Evolutionary conservation across 2,329 filamentous ascomycete species (phyloP), one percentile per base, ranked within the genome.

Genomic region (Claviceps purpurea): DNA sequence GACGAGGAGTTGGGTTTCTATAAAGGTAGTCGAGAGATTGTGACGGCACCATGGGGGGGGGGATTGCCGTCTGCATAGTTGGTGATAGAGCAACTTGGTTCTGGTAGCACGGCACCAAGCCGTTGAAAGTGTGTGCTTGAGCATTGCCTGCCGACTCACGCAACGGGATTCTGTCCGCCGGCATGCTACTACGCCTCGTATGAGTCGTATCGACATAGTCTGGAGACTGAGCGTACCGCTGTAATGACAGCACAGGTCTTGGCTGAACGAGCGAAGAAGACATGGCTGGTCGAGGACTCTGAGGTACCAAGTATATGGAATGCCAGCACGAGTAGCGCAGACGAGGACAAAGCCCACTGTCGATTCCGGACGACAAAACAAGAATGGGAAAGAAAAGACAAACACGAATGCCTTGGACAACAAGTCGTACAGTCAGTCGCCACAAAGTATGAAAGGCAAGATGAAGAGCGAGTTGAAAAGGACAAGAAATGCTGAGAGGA

Each of bases 111-210:
- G 73, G 68, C 34, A 69, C 68, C 56, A 73, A 59, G 55, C 68
- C 61, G 56, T 68, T 68, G 64, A 66, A 69, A 62, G 47, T 65
- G 57, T 68, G 65, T 50, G 67, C 61, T 60, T 79, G 76, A 47
- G 70, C 66, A 62, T 79, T 80, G 59, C 73, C 72, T 13, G 70
- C 74, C 20, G 74, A 71, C 59, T 80, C 76, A 53, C 73, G 68
- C 40, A 80, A 69, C 34, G 77, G 76, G 54, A 72, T 66, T 54
- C 73, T 61, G 58, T 62, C 62, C 58, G 57, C 56, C 60, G 67
- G 60, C 60, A 64, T 54, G 50, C 64, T 67, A 26, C n/a, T 4
- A 57, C 73, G 70, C 52, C 73, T 70, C 52, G 64, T 24, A 24
- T 24, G 24, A 24, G 24, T 24, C 24, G 24, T 61, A 57, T 77